Conservation (phyloP, 768 basidiomycete species). For the Dioszegia aurantiaca region DNA sequence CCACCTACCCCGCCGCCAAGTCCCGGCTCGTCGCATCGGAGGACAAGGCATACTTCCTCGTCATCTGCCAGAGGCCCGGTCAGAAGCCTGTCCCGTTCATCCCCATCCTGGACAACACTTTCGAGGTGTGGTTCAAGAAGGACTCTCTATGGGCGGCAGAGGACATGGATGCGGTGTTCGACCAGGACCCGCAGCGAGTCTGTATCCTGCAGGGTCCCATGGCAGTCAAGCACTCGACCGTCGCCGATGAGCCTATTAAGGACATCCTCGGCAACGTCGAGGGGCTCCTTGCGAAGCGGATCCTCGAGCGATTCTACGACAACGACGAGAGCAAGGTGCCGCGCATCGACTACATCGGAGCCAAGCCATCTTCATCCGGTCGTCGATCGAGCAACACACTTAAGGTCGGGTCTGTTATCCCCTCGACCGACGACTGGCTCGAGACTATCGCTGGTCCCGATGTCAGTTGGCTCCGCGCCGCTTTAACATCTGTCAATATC, state of each 20-base stretch:
- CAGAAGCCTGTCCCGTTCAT: constrained; percentile 99
- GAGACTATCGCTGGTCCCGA: constrained; percentile 76
- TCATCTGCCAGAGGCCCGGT: constrained; percentile 89
- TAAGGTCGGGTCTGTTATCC: constrained; percentile 57
- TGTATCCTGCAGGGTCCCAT: constrained; percentile 97
- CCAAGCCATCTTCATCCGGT: constrained; percentile 45
- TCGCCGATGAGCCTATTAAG: constrained; percentile 91
- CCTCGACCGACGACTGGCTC: constrained; percentile 71
- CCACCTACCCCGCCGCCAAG: constrained; percentile 73
- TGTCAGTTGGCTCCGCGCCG: constrained; percentile 80
- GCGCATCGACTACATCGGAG: constrained; percentile 75
- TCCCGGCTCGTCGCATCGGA: constrained; percentile 86
- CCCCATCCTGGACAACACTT: constrained; percentile 84
- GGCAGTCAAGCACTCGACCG: constrained; percentile 77
- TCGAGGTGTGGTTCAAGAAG: constrained; percentile 99
- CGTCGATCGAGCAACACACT: constrained; percentile 40
- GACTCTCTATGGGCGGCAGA: constrained; percentile 97
- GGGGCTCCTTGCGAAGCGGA: constrained; percentile 67
- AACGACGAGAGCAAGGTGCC: constrained; percentile 76
- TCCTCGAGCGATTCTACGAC: constrained; percentile 72
- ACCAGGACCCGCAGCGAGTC: constrained; percentile 96
- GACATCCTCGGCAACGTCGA: constrained; percentile 88
- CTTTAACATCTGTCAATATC: constrained; percentile 74
- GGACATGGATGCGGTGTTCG: constrained; percentile 97
- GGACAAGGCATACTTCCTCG: constrained; percentile 92